These are phyloP conservation scores for Paraconiothyrium sp. DNA, from an alignment of 2,329 filamentous ascomycete genomes.

Conservation along the genomic window DNA sequence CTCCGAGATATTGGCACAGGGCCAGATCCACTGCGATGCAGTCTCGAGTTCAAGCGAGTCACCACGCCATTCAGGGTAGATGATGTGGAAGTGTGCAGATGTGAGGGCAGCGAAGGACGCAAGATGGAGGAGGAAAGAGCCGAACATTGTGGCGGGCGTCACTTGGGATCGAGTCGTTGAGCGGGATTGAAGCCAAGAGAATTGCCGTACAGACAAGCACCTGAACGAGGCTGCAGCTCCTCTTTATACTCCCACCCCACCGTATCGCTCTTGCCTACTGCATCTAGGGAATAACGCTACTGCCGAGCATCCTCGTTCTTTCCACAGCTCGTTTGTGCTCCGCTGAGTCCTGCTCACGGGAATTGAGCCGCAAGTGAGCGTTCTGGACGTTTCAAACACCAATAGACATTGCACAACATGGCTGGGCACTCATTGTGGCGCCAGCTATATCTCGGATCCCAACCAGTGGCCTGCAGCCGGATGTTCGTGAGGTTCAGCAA, in stretches of 20 bases:
- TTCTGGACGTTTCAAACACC: neutral
- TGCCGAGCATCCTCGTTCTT: neutral
- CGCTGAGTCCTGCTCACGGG: neutral
- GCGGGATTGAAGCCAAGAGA: neutral
- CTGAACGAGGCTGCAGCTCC: slow-evolving; percentile 1
- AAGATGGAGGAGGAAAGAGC: slow-evolving; percentile 29
- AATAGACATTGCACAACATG: neutral
- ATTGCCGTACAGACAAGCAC: neutral
- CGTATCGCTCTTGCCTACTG: neutral
- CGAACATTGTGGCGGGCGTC: slow-evolving; percentile 28
- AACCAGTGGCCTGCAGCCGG: slow-evolving; percentile 21
- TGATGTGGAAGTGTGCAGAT: slow-evolving; percentile 55
- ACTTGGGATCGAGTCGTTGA: neutral
- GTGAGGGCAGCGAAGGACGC: slow-evolving; percentile 41
- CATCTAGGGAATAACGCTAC: neutral
- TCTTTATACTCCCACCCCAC: slow-evolving; percentile 9
- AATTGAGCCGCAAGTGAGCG: slow-evolving; percentile 6
- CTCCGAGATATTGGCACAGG: slow-evolving; percentile 54
- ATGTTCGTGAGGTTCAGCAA: slow-evolving; percentile 14
- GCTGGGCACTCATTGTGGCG: slow-evolving; percentile 34
- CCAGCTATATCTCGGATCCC: slow-evolving; percentile 33
- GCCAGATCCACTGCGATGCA: slow-evolving; percentile 52
- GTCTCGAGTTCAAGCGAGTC: slow-evolving; percentile 47
- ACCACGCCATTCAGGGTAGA: slow-evolving; percentile 55
- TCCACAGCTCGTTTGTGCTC: neutral